A percentile compares a stretch with the other conserved stretches of the same genome.
Evolutionary conservation across 2,329 filamentous ascomycete species (phyloP).

Genomic region (Metarhizium brunneum): DNA sequence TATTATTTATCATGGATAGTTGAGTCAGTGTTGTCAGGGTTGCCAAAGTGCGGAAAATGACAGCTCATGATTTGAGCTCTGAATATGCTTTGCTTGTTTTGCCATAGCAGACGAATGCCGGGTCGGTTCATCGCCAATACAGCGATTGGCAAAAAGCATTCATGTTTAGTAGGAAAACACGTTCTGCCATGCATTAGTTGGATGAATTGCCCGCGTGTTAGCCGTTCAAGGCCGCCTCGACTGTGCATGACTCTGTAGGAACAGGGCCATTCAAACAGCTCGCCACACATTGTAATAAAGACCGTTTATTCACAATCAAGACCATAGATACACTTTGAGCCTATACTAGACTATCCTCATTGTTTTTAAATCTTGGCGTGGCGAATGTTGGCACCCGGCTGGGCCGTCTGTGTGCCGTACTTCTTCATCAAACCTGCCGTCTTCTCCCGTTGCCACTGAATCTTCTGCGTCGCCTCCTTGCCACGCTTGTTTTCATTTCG

Average conservation of each 20-base stretch:
- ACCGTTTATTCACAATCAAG: background rate
- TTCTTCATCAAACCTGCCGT: slow-evolving; percentile 56
- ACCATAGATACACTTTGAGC: background rate
- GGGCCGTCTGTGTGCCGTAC: slow-evolving; percentile 36
- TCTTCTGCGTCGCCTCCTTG: slow-evolving; percentile 48
- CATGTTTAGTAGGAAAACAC: too few species aligned
- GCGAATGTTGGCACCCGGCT: slow-evolving; percentile 44
- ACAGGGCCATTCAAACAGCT: background rate
- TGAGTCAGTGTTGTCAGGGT: background rate
- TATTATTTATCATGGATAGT: background rate
- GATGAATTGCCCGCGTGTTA: too few species aligned
- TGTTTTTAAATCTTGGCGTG: slow-evolving; percentile 34
- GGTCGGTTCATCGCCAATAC: too few species aligned
- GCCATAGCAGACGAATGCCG: background rate
- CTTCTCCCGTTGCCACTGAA: slow-evolving; percentile 55
- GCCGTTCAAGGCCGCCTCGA: too few species aligned
- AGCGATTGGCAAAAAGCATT: too few species aligned
- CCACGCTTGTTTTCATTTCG: slow-evolving; percentile 70
- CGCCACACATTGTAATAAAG: background rate
- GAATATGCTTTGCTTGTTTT: background rate
- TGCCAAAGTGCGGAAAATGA: too few species aligned
- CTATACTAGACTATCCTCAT: background rate
- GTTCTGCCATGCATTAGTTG: too few species aligned
- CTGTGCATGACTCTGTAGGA: background rate
- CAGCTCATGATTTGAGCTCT: background rate